Evolutionary conservation across 345 rosid genomes (phyloP), one percentile per base, ranked within the genome.

Genomic region (Isatis tinctoria): DNA sequence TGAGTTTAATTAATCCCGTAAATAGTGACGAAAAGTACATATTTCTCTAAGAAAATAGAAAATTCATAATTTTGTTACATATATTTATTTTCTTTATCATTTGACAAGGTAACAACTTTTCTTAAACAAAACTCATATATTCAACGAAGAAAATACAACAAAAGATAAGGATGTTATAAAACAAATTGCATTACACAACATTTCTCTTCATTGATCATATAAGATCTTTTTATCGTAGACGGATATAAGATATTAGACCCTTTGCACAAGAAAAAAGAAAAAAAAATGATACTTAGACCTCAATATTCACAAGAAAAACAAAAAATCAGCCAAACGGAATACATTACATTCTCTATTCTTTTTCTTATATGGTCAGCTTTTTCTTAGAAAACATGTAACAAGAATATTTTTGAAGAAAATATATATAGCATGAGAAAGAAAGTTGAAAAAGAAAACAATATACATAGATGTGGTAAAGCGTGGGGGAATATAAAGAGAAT

Each of bases 401-500:
- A 24, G 16, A 22, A 52, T 24, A 26, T 26, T 5, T 52, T 5
- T 26, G 2, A 24, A 5, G 5, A 4, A 27, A 4, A 10, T 5
- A 16, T 16, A 52, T 24, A 18, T 2, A 28, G 30, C 22, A 24
- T 16, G 35, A 37, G 2, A 1, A 14, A 26, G 4, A 68, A 26
- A 53, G 3, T 5, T 20, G 6, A 39, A 54, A 68, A 37, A 53
- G 54, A 44, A 16, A 43, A 65, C 10, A 30, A 65, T 47, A 35
- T 64, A 66, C 13, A 47, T 67, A 43, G 48, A 41, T 52, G 73
- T 41, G 73, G 65, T 69, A 58, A 69, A 70, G 65, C 74, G 65
- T 70, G 63, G 65, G 45, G 36, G 74, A 58, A 70, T 70, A 44
- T 17, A 69, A 8, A 27, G 39, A 33, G 56, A 60, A 47, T 45